phyloP scores from a whole-genome alignment of 2,329 filamentous ascomycete species.

The Pseudogymnoascus sp. region DNA sequence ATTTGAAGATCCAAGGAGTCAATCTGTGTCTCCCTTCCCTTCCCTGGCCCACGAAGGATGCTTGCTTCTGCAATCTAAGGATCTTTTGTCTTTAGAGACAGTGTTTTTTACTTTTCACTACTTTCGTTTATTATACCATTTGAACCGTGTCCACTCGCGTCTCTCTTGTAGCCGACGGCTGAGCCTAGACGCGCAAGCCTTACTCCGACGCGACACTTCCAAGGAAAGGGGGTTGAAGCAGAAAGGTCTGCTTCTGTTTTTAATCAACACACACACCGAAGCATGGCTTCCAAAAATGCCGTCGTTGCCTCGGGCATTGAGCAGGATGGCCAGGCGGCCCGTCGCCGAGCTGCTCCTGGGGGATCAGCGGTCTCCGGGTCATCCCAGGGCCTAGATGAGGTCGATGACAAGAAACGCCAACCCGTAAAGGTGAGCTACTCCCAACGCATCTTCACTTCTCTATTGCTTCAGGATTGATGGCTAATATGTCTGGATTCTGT shows the following conservation, averaged over 20 bases:
- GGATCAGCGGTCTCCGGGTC: constrained; percentile 32
- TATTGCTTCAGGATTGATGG: constrained; percentile 12
- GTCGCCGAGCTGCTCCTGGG: constrained; percentile 48
- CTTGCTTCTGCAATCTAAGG: background rate
- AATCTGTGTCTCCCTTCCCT: background rate
- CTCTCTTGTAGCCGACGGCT: background rate
- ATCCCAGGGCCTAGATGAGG: constrained; percentile 33
- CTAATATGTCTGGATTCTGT: constrained; percentile 20
- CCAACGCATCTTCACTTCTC: background rate
- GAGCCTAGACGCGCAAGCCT: constrained; percentile 6
- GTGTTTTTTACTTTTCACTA: background rate
- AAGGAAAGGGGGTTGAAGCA: background rate
- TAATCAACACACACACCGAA: constrained; percentile 6
- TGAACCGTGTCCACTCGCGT: background rate
- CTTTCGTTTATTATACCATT: constrained; percentile 3
- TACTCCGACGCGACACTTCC: background rate
- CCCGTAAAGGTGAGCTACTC: constrained; percentile 44
- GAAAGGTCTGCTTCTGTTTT: background rate
- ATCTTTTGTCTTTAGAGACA: constrained; percentile 1
- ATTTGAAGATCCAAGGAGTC: background rate
- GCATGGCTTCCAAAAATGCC: constrained; percentile 39
- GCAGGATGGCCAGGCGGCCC: constrained; percentile 44
- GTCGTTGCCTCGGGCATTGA: constrained; percentile 56
- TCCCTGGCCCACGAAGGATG: background rate
- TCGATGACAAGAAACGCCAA: constrained; percentile 55